phyloP scores from a whole-genome alignment of 164 flowering plant species.

The Umbellularia californica region DNA sequence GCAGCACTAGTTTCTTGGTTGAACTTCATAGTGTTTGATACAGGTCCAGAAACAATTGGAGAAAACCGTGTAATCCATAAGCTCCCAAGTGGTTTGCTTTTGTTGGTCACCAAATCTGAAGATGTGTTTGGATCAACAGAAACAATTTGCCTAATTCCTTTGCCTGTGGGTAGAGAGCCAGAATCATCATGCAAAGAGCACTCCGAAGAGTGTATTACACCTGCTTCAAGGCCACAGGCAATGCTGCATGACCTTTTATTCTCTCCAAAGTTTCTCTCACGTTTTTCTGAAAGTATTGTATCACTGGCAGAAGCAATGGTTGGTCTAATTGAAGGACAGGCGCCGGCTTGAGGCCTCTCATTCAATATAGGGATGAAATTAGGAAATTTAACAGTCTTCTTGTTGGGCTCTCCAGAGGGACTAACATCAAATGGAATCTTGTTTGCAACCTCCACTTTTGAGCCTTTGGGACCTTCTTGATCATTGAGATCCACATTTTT shows the following conservation, averaged over 20 bases:
- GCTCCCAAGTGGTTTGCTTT: slow-evolving; percentile 31
- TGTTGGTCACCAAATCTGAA: slow-evolving; percentile 11
- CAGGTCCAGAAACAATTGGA: slow-evolving; percentile 25
- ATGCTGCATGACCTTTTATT: slow-evolving; percentile 10
- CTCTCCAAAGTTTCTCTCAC: slow-evolving; percentile 1
- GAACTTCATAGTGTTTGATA: slow-evolving; percentile 13
- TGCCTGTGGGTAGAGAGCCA: slow-evolving; percentile 18
- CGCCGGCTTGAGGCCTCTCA: background rate
- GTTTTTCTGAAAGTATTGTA: slow-evolving; percentile 14
- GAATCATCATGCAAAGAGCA: slow-evolving; percentile 3
- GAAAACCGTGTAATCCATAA: slow-evolving; percentile 69
- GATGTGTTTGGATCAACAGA: slow-evolving; percentile 10
- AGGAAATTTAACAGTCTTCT: slow-evolving; percentile 10
- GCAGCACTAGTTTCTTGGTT: slow-evolving; percentile 8
- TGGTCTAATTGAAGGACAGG: slow-evolving; percentile 13
- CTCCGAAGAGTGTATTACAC: slow-evolving; percentile 16
- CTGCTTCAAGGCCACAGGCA: slow-evolving; percentile 14
- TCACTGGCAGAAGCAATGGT: slow-evolving; percentile 13
- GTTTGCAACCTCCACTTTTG: slow-evolving; percentile 21
- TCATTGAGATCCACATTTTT: slow-evolving; percentile 10
- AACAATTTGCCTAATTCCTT: slow-evolving; percentile 11
- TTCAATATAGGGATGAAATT: slow-evolving; percentile 10
- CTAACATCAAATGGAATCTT: slow-evolving; percentile 19
- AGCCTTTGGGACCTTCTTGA: slow-evolving; percentile 13
- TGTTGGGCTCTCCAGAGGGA: slow-evolving; percentile 13